Base-by-base conservation (phyloP, 768 basidiomycete genomes). In the Ramaria sp. region DNA sequence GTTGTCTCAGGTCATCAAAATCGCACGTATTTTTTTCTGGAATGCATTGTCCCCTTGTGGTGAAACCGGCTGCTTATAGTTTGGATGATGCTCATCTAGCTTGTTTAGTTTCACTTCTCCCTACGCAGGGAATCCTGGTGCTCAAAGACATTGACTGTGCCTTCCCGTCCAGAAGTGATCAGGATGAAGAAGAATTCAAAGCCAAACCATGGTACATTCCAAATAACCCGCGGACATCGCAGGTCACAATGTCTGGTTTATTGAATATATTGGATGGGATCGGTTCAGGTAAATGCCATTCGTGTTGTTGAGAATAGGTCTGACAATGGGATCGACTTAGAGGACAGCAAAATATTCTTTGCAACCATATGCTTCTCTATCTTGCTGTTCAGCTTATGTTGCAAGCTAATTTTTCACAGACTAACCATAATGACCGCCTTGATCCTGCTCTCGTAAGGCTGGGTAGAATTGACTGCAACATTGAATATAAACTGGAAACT, bases 121-220 rank as follows among this genome's bases (percentile, higher is more conserved):
- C 80, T 1, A 77, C 78, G 59, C 66, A 74, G 31, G 74, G 75
- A 17, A 80, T 82, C 34, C 69, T 81, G 48, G 69, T 81, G 5
- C 76, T 82, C 47, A 79, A 81, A 63, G 80, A 82, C 59, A 81
- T 81, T 47, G 81, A 82, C 59, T 80, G 79, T 59, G 79, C 79
- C 0, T 81, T 82, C 65, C 69, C 75, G 1, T 72, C 75, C 1
- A 71, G 75, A n/a, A 75, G 76, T 3, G 67, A 68, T 7, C 2
- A 7, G 22, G 48, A 20, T 27, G 27, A 13, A 15, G 27, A 49
- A 4, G 48, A 34, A 11, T 27, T 7, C 11, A 34, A 15, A 10
- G 27, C 17, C 31, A 24, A 34, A 17, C 17, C 48, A 1, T 49
- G 31, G 48, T 31, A 27, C 27, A 2, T 19, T 43, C 9, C 46